Percentiles rank a stretch among this genome's conserved stretches.
phyloP scores from a whole-genome alignment of 495 filamentous ascomycete species.

The Daldinia childiae region DNA sequence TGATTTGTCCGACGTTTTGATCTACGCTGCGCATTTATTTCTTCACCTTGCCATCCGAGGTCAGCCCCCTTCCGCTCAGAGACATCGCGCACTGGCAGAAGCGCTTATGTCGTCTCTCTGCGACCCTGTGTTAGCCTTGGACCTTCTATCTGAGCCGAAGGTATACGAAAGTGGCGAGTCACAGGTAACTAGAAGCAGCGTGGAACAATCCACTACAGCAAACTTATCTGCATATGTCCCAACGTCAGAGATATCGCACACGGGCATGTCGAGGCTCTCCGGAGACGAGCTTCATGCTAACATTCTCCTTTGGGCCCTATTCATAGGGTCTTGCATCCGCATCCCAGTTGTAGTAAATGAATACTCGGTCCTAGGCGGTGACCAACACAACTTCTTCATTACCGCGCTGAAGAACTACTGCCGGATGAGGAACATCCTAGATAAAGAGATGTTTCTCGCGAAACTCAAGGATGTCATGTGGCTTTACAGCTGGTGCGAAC shows the following conservation, averaged over 20 bases:
- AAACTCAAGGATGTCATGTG: constrained; percentile 43
- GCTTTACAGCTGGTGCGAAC: constrained; percentile 44
- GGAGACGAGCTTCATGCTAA: constrained; percentile 45
- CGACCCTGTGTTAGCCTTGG: constrained; percentile 34
- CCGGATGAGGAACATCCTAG: constrained; percentile 34
- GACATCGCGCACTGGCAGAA: constrained; percentile 40
- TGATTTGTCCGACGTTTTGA: constrained; percentile 42
- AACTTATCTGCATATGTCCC: constrained; percentile 43
- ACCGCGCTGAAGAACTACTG: constrained; percentile 45
- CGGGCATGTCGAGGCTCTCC: constrained; percentile 1
- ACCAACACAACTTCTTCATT: constrained; percentile 44
- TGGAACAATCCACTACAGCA: constrained; percentile 31
- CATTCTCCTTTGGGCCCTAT: constrained; percentile 44
- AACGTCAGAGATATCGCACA: constrained; percentile 25
- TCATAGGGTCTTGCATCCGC: constrained; percentile 44
- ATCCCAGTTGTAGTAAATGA: constrained; percentile 16
- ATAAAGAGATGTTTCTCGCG: constrained; percentile 27
- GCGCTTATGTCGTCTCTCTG: constrained; percentile 42
- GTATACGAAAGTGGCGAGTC: constrained; percentile 24
- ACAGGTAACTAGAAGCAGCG: constrained; percentile 16
- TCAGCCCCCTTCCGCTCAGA: constrained; percentile 43
- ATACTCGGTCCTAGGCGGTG: constrained; percentile 19
- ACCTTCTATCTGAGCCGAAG: constrained; percentile 39
- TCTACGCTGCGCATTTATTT: constrained; percentile 43
- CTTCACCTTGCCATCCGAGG: constrained; percentile 45